These are phyloP conservation scores for Melanomma pulvis-pyrius DNA, from an alignment of 495 filamentous ascomycete genomes.

Conservation along the genomic window DNA sequence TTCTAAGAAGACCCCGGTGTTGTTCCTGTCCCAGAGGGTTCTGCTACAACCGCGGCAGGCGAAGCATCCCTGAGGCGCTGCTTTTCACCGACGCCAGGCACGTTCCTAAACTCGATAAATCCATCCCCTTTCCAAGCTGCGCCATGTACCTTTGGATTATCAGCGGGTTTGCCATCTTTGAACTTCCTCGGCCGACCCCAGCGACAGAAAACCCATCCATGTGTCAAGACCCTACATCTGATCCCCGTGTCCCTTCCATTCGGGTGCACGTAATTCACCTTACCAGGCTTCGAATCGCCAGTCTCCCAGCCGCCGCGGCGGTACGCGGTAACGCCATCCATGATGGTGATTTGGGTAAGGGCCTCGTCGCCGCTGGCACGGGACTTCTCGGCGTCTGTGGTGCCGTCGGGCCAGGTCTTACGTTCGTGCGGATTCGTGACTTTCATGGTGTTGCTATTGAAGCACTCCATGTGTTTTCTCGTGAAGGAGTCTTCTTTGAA, in stretches of 20 bases:
- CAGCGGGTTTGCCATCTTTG: conserved; percentile 3
- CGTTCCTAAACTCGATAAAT: conserved; percentile 28
- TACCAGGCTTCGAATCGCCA: neutral
- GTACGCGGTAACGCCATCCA: conserved; percentile 31
- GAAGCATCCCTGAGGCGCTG: too few species aligned
- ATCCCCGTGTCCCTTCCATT: conserved; percentile 21
- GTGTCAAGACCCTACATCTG: conserved; percentile 22
- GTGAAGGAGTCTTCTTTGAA: conserved; percentile 33
- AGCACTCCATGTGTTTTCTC: conserved; percentile 18
- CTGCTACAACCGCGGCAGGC: too few species aligned
- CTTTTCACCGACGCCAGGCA: neutral
- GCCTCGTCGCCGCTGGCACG: conserved; percentile 15
- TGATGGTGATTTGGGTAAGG: conserved; percentile 10
- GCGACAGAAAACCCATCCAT: conserved; percentile 31
- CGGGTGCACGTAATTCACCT: neutral
- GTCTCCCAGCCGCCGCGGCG: conserved; percentile 29
- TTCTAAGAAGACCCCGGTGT: too few species aligned
- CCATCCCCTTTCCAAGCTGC: conserved; percentile 15
- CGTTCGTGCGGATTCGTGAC: conserved; percentile 1
- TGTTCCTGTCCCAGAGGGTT: too few species aligned
- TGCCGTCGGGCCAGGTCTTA: neutral
- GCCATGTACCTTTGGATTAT: conserved; percentile 19
- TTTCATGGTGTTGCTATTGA: conserved; percentile 23
- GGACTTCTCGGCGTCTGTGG: conserved; percentile 7
- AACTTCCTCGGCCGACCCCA: conserved; percentile 30